Base-by-base conservation (phyloP, 768 basidiomycete species). In the Leccinum variicolor region DNA sequence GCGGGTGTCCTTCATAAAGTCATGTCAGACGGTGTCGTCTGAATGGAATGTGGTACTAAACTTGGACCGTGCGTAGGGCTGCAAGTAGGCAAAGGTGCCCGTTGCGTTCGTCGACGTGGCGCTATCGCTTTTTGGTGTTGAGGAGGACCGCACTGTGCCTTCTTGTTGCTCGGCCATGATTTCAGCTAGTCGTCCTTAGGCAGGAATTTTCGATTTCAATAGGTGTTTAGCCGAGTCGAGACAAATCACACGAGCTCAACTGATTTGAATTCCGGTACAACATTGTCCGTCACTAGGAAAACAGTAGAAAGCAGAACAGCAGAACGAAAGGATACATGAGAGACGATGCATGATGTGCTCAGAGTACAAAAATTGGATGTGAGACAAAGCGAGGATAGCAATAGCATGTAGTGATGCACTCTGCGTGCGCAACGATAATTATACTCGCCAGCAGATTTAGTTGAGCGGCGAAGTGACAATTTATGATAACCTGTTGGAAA, bases 51-150 rank as follows among this genome's bases (percentile, higher is more conserved):
- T n/a, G n/a, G 25, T 47, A 68, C 68, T 64, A 53, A 73, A 72
- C 70, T 67, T 66, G 63, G 70, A 72, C 17, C 61, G 63, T 10
- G 72, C 68, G 23, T 62, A 70, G 25, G 72, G 68, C 43, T 73
- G 70, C 15, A 70, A 50, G 29, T 60, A 33, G 17, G 68, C 55
- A 53, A 72, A 73, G 10, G 46, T 47, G 11, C 63, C 70, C 19
- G 57, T 55, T 19, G 72, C 72, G 6, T 57, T 53, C 21, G 59
- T 57, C 2, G 59, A 60, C 7, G 57, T 49, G 25, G 56, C 11
- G 9, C 41, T 31, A 4, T 41, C 33, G 23, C 10, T 26, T n/a
- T 53, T 52, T 50, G 28, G 6, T 15, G 26, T 41, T 33, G 62
- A 39, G n/a, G 55, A 26, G 28, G 54, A 43, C 39, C 6, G 5